These are phyloP conservation scores for Verticillium alfalfae DNA, from an alignment of 2,329 filamentous ascomycete genomes.

Conservation along the genomic window DNA sequence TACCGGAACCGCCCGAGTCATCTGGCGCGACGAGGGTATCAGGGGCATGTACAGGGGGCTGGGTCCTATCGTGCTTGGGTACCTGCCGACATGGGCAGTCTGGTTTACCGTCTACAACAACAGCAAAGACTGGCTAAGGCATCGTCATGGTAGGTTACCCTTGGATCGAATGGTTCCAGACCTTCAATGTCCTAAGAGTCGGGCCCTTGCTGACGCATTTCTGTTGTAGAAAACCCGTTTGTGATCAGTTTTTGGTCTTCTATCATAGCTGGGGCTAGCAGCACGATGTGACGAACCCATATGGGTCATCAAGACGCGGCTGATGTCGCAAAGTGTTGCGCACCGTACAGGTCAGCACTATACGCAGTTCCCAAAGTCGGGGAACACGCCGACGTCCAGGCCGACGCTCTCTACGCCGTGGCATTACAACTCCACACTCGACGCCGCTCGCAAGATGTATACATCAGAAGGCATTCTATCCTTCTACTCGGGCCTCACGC, in stretches of 20 bases:
- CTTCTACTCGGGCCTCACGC: conserved; percentile 93
- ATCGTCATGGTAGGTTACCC: conserved; percentile 52
- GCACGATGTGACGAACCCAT: conserved; percentile 98
- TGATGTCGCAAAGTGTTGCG: conserved; percentile 84
- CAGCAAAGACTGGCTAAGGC: conserved; percentile 68
- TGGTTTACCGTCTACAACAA: conserved; percentile 97
- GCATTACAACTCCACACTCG: conserved; percentile 85
- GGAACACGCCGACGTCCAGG: conserved; percentile 49
- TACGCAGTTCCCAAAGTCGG: conserved; percentile 39
- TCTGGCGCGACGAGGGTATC: conserved; percentile 83
- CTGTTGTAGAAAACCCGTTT: conserved; percentile 61
- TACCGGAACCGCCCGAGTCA: conserved; percentile 76
- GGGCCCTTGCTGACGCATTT: conserved; percentile 10
- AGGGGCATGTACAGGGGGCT: conserved; percentile 89
- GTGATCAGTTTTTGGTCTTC: conserved; percentile 84
- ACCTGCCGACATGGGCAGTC: conserved; percentile 95
- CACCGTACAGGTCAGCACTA: conserved; percentile 38
- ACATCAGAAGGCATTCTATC: conserved; percentile 78
- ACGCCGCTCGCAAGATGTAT: conserved; percentile 96
- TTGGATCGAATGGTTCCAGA: no score
- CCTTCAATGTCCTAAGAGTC: background rate
- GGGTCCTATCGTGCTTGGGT: conserved; percentile 90
- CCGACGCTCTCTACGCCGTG: conserved; percentile 64
- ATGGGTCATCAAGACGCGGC: conserved; percentile 97
- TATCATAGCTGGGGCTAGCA: conserved; percentile 83